Percentiles rank a stretch among this genome's conserved stretches.
These are phyloP conservation scores for Graphiopsis chlorocephala DNA, from an alignment of 2,329 filamentous ascomycete species.

Conservation along the genomic window DNA sequence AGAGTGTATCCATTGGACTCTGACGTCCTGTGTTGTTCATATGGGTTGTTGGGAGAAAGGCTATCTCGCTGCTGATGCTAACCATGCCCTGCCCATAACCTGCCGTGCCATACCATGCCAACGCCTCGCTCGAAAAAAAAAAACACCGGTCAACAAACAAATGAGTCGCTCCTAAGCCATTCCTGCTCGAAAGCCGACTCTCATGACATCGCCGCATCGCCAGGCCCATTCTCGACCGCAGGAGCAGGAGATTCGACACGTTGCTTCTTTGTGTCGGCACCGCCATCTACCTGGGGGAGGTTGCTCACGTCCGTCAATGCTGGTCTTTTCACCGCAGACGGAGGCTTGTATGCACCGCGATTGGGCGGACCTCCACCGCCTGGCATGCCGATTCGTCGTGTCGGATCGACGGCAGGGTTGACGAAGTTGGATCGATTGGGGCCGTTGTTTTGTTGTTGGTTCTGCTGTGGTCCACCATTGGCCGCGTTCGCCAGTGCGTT, in stretches of 20 bases:
- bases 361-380: conserved; percentile 37
- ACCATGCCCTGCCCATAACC: not conserved
- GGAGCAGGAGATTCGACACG: conserved; percentile 32
- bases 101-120: conserved; percentile 1
- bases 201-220: conserved; percentile 10
- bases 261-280: conserved; percentile 41
- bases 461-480: conserved; percentile 16
- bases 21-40: not conserved
- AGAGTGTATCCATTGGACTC: not conserved
- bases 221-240: conserved; percentile 9
- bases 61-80: not conserved
- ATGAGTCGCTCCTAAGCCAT: not conserved
- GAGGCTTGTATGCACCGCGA: conserved; percentile 46
- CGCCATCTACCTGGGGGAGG: conserved; percentile 35
- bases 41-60: conserved; percentile 4
- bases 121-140: conserved; percentile 12
- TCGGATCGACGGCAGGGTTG: conserved; percentile 48
- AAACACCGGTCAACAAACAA: conserved; percentile 1
- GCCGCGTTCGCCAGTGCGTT: conserved; percentile 9
- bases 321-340: conserved; percentile 37
- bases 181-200: not conserved
- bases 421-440: conserved; percentile 42
- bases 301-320: conserved; percentile 48
- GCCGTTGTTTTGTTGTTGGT: conserved; percentile 20
- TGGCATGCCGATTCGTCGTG: conserved; percentile 51